Percentiles rank a stretch among this genome's conserved stretches.
These are phyloP conservation scores for Saccharomyces uvarum DNA, from an alignment of 1,139 yeast genomes.

Conservation along the genomic window DNA sequence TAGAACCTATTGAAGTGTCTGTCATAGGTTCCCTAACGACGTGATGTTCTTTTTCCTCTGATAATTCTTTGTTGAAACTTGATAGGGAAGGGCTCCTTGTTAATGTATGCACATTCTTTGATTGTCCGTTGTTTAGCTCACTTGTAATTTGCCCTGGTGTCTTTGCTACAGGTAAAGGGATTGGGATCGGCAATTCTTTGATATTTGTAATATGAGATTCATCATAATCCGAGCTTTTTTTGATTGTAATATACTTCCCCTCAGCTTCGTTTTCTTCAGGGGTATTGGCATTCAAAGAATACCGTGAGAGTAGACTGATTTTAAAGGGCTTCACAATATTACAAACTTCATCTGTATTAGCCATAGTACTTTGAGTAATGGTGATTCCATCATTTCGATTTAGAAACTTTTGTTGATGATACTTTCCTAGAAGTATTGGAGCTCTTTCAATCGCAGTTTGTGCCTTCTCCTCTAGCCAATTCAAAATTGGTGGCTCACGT, in stretches of 20 bases:
- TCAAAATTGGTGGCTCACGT: conserved; percentile 31
- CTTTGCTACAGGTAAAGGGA: conserved; percentile 14
- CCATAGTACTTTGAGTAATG: conserved; percentile 1
- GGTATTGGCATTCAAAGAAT: not conserved
- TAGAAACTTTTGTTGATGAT: conserved; percentile 7
- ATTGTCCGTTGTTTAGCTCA: not conserved
- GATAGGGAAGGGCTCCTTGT: not conserved
- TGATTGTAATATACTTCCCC: not conserved
- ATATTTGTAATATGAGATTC: conserved; percentile 24
- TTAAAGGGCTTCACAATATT: conserved; percentile 11
- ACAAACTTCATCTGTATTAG: not conserved
- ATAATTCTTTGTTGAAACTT: not conserved
- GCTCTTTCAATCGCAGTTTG: conserved; percentile 15
- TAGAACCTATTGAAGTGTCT: conserved; percentile 3
- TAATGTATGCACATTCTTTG: not conserved
- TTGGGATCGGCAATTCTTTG: conserved; percentile 27
- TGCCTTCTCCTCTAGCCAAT: conserved; percentile 24
- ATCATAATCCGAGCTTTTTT: conserved; percentile 19
- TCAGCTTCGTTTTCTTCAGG: not conserved
- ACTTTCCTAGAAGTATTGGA: conserved; percentile 8
- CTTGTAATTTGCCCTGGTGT: not conserved
- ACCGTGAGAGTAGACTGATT: conserved; percentile 10
- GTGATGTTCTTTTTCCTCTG: not conserved
- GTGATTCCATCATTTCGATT: conserved; percentile 5
- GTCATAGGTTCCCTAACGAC: conserved; percentile 11